These are phyloP conservation scores for Aspergillus sp. DNA, from an alignment of 2,329 filamentous ascomycete genomes.

Conservation along the genomic window DNA sequence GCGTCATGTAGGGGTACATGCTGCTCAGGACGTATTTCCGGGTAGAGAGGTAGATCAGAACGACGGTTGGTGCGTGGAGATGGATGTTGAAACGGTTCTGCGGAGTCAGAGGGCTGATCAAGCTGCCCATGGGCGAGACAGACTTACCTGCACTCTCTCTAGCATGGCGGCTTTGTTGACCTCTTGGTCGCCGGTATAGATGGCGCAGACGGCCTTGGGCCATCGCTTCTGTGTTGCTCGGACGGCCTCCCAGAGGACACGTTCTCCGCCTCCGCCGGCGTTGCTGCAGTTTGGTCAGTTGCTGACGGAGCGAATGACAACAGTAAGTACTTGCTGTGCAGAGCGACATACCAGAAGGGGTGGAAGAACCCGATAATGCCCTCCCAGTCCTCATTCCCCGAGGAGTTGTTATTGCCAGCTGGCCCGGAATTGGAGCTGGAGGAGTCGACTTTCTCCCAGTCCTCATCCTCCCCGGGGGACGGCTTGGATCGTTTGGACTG, in stretches of 20 bases:
- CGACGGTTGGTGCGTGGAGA: constrained; percentile 76
- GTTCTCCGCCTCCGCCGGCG: constrained; percentile 90
- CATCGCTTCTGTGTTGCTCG: constrained; percentile 84
- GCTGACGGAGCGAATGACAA: no score
- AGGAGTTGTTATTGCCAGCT: constrained; percentile 39
- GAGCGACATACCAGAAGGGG: constrained; percentile 76
- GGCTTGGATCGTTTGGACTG: constrained; percentile 26
- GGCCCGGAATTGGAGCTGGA: constrained; percentile 48
- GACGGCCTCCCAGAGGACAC: constrained; percentile 94
- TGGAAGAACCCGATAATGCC: constrained; percentile 96
- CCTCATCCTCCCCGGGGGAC: constrained; percentile 54
- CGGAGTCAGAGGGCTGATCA: constrained; percentile 6
- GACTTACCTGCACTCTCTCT: constrained; percentile 66
- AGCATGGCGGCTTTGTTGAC: constrained; percentile 79
- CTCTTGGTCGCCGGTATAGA: constrained; percentile 95
- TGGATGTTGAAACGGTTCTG: constrained; percentile 89
- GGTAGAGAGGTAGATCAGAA: constrained; percentile 88
- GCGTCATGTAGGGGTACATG: constrained; percentile 88
- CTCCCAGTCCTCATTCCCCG: constrained; percentile 64
- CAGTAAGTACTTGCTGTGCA: no score
- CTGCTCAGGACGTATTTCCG: constrained; percentile 81
- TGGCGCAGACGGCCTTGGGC: constrained; percentile 83
- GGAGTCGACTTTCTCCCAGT: constrained; percentile 68
- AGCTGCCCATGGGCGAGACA: no score
- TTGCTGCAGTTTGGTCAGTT: constrained; percentile 58